A percentile compares a stretch with the other conserved stretches of the same genome.
Evolutionary conservation across 176 grass and related monocot species (phyloP).

Genomic region (Oryza officinalis): DNA sequence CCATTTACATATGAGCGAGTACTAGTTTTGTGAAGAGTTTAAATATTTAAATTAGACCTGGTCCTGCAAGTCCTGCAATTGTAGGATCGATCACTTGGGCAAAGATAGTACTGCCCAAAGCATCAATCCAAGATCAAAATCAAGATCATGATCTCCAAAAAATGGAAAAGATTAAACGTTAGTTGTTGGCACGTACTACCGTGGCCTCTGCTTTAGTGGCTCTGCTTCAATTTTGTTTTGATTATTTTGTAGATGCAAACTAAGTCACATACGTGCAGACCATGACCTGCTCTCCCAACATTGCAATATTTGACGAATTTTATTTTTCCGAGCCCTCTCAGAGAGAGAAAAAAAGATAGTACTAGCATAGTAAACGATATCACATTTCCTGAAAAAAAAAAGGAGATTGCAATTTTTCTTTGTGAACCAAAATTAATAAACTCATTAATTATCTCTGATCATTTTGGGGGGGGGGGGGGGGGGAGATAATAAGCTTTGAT

Average conservation of each 20-base stretch:
- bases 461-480: neutral
- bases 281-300: constrained; percentile 8
- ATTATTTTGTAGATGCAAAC: neutral
- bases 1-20: neutral
- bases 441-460: neutral
- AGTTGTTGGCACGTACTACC: neutral
- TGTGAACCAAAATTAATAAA: neutral
- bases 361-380: too few species aligned
- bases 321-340: too few species aligned
- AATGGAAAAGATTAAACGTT: neutral
- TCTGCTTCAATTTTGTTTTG: neutral
- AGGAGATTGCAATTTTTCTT: neutral
- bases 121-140: neutral
- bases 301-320: too few species aligned
- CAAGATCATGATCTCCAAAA: neutral
- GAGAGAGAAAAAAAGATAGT: too few species aligned
- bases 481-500: neutral
- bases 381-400: neutral
- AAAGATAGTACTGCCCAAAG: neutral
- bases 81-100: neutral
- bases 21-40: neutral
- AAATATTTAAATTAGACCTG: neutral
- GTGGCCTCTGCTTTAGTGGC: neutral
- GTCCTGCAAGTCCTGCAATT: neutral
- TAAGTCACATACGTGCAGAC: neutral